These are phyloP conservation scores for Trifolium fragiferum DNA, from an alignment of 306 rosid species.

Conservation along the genomic window DNA sequence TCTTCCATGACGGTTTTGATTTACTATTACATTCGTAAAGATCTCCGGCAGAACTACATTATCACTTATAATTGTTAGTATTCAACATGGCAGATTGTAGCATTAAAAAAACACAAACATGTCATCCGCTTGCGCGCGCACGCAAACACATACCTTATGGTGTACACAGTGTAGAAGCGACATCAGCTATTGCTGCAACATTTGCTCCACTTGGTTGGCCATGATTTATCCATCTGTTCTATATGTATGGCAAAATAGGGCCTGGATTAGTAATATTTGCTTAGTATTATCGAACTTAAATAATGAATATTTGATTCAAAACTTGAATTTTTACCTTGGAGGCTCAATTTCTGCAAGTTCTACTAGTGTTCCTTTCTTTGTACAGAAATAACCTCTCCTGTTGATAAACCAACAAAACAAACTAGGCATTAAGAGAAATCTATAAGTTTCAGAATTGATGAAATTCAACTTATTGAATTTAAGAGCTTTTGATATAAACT, in stretches of 20 bases:
- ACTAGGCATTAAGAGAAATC: background rate
- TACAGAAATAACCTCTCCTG: slow-evolving; percentile 84
- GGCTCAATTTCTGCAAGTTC: slow-evolving; percentile 70
- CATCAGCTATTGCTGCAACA: slow-evolving; percentile 87
- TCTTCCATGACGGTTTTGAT: slow-evolving; percentile 93
- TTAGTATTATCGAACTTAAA: slow-evolving; percentile 34
- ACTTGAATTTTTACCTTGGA: slow-evolving; percentile 70
- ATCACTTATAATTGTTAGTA: slow-evolving; percentile 31
- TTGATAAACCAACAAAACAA: slow-evolving; percentile 39
- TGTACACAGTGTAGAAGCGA: slow-evolving; percentile 75
- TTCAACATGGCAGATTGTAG: slow-evolving; percentile 9
- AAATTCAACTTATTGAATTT: background rate
- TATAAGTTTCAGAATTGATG: background rate
- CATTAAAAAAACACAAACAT: background rate
- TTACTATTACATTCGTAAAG: slow-evolving; percentile 81
- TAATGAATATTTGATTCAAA: slow-evolving; percentile 25
- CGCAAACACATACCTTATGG: slow-evolving; percentile 88
- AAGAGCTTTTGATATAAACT: background rate
- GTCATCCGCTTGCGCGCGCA: slow-evolving; percentile 8
- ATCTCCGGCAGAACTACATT: slow-evolving; percentile 79
- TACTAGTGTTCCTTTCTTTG: slow-evolving; percentile 66
- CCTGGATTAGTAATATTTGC: slow-evolving; percentile 54
- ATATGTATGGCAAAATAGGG: slow-evolving; percentile 49
- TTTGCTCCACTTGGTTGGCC: slow-evolving; percentile 90
- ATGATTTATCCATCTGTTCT: slow-evolving; percentile 91